Conservation (phyloP, 257 asterid genomes). For the Solanum chaucha region DNA sequence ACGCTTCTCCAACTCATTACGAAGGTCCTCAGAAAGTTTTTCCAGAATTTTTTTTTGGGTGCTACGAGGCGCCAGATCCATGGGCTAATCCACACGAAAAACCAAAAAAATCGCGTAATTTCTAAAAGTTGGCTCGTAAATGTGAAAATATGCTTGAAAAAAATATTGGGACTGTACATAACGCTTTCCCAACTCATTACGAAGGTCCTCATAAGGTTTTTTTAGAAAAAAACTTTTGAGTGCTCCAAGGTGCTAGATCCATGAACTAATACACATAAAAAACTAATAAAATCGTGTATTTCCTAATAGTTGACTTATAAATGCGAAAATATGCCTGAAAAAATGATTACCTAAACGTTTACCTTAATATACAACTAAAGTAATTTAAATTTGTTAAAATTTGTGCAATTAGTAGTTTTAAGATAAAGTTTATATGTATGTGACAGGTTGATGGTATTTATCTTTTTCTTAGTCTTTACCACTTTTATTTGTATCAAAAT, state of each 20-base stretch:
- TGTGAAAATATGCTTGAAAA: too few relatives aligned
- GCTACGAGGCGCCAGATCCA: not conserved
- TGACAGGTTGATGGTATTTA: not conserved
- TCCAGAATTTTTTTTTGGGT: too few relatives aligned
- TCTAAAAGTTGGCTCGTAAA: too few relatives aligned
- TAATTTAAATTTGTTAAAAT: too few relatives aligned
- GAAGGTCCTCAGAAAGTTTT: not conserved
- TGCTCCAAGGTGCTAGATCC: too few relatives aligned
- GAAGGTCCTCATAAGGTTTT: not conserved
- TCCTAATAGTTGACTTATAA: not conserved
- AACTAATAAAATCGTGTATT: accelerated
- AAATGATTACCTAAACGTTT: not conserved
- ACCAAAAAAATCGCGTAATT: too few relatives aligned
- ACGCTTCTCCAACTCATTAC: not conserved
- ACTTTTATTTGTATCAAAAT: not conserved
- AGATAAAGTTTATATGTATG: not conserved
- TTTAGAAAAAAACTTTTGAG: too few relatives aligned
- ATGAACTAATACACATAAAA: not conserved
- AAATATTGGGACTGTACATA: not conserved
- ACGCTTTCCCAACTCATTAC: not conserved
- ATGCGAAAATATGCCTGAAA: too few relatives aligned
- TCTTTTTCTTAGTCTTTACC: not conserved
- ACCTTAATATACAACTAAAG: not conserved
- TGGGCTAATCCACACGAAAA: not conserved
- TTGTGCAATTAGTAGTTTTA: not conserved